These are phyloP conservation scores for Yamadazyma membranifaciens DNA, from an alignment of 1,139 yeast genomes.

Conservation along the genomic window DNA sequence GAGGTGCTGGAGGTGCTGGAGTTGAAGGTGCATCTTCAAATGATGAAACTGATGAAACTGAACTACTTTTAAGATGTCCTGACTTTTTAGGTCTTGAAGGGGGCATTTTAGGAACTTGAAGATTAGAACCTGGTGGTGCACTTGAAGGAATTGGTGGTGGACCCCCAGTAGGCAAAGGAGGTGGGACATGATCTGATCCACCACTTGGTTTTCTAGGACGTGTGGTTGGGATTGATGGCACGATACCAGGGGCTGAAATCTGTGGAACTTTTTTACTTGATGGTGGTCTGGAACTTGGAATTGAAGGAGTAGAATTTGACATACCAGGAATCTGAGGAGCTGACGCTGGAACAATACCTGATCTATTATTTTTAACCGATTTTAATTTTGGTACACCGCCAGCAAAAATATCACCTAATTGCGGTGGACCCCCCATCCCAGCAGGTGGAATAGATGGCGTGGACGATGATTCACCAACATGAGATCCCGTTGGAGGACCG, in stretches of 20 bases:
- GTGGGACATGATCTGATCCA: slow-evolving; percentile 7
- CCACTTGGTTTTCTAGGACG: slow-evolving; percentile 4
- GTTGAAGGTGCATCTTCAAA: slow-evolving; percentile 16
- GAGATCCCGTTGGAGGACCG: slow-evolving; percentile 12
- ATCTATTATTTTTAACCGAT: slow-evolving; percentile 48
- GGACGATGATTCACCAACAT: slow-evolving; percentile 11
- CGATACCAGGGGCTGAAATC: slow-evolving; percentile 19
- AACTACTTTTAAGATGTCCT: slow-evolving; percentile 23
- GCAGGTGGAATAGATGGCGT: slow-evolving; percentile 12
- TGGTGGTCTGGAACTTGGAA: slow-evolving; percentile 27
- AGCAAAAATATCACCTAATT: slow-evolving; percentile 76
- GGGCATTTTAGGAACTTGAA: slow-evolving; percentile 29
- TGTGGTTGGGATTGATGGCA: slow-evolving; percentile 10
- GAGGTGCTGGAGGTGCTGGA: slow-evolving; percentile 15
- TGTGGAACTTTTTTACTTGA: slow-evolving; percentile 20
- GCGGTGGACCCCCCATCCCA: slow-evolving; percentile 35
- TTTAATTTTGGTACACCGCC: slow-evolving; percentile 83
- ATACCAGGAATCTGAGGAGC: slow-evolving; percentile 33
- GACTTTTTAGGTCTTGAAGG: slow-evolving; percentile 33
- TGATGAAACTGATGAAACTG: slow-evolving; percentile 19
- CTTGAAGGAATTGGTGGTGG: slow-evolving; percentile 9
- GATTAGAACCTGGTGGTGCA: slow-evolving; percentile 15
- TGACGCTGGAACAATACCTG: slow-evolving; percentile 40
- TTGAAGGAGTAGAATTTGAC: slow-evolving; percentile 29
- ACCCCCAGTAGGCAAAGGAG: slow-evolving; percentile 9